Evolutionary conservation across 2,329 filamentous ascomycete genomes (phyloP).

Genomic region (Juglanconis oblonga): DNA sequence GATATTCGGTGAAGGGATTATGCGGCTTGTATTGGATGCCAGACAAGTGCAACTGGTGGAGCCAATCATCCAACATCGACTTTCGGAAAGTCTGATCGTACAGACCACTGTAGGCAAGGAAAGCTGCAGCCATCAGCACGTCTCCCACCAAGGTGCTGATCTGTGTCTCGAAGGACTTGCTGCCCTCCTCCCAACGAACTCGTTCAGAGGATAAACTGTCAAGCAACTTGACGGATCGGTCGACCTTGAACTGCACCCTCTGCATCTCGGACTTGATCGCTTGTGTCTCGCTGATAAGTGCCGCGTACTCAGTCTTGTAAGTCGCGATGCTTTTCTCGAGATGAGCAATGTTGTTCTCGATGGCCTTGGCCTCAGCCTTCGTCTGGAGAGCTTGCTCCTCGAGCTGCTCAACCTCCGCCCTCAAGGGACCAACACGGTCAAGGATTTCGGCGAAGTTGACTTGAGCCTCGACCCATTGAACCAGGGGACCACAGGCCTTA

Average conservation of each 20-base stretch:
- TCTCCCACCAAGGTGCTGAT: conserved; percentile 96
- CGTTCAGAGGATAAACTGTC: conserved; percentile 95
- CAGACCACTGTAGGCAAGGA: conserved; percentile 92
- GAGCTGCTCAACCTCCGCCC: conserved; percentile 82
- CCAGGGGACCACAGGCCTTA: conserved; percentile 93
- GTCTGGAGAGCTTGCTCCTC: conserved; percentile 89
- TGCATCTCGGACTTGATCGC: conserved; percentile 97
- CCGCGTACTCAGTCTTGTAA: conserved; percentile 95
- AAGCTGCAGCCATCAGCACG: conserved; percentile 92
- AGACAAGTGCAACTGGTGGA: conserved; percentile 88
- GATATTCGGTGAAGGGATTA: conserved; percentile 92
- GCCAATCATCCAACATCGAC: conserved; percentile 96
- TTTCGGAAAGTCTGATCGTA: conserved; percentile 99
- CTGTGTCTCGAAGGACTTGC: conserved; percentile 96
- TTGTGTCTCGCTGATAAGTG: conserved; percentile 93
- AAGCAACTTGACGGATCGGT: conserved; percentile 88
- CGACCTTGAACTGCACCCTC: conserved; percentile 95
- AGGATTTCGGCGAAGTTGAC: conserved; percentile 98
- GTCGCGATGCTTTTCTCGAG: conserved; percentile 88
- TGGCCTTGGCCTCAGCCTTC: conserved; percentile 87
- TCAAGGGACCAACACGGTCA: conserved; percentile 86
- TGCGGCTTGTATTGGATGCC: conserved; percentile 89
- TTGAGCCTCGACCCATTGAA: conserved; percentile 96
- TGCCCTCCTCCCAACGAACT: conserved; percentile 91
- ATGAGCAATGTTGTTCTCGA: conserved; percentile 79